Conservation (phyloP, 352 stramenopile species). For the Ophiocytium majus region DNA sequence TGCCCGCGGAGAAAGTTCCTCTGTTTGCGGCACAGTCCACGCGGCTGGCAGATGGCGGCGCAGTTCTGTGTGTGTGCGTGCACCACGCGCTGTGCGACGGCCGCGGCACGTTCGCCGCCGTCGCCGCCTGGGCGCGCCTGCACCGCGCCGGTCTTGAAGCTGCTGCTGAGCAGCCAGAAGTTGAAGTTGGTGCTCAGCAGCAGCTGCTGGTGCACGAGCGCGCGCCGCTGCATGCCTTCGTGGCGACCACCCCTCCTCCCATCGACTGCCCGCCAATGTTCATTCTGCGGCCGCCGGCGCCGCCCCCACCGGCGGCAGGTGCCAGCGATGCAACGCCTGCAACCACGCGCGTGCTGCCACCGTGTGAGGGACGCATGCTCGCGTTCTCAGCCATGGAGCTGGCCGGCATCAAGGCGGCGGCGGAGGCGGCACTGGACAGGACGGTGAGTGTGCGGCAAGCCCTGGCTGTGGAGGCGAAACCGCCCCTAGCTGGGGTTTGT, state of each 20-base stretch:
- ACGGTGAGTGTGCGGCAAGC: too few species aligned
- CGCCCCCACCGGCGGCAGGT: neutral
- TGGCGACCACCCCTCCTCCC: too few species aligned
- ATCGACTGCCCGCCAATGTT: neutral
- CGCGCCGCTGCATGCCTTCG: neutral
- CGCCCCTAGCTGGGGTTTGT: too few species aligned
- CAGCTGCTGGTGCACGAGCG: neutral
- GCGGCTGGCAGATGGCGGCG: neutral
- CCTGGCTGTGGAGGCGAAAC: too few species aligned
- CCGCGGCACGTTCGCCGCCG: neutral
- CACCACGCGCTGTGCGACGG: neutral
- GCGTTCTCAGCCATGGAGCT: neutral
- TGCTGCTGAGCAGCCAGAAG: too few species aligned
- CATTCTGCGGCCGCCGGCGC: neutral
- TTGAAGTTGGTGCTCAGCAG: neutral
- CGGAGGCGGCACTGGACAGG: neutral
- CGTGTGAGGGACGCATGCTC: neutral
- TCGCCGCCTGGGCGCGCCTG: neutral
- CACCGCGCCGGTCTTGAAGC: too few species aligned
- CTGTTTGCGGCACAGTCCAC: neutral
- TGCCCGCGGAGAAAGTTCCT: neutral
- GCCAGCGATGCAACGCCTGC: too few species aligned
- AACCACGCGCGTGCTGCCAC: too few species aligned
- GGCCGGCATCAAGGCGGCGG: neutral
- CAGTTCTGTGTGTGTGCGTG: neutral